These are phyloP conservation scores for Oryza brachyantha DNA, from an alignment of 176 grass and related monocot species.

Conservation along the genomic window DNA sequence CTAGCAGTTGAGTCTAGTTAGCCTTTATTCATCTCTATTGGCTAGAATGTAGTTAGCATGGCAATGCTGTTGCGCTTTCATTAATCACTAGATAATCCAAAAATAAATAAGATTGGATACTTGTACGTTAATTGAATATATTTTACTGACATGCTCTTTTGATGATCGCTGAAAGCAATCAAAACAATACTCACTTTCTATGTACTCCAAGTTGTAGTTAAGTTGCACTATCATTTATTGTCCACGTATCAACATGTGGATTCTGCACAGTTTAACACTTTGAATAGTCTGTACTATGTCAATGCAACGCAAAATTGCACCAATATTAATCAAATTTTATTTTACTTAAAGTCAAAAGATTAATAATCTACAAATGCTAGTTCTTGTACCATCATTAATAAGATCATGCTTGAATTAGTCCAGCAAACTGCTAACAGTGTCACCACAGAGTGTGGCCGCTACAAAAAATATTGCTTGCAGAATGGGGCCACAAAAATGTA, in stretches of 20 bases:
- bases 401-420: not conserved
- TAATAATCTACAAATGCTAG: not conserved
- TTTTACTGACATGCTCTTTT: not conserved
- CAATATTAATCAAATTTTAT: too few relatives aligned
- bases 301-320: too few relatives aligned
- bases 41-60: too few relatives aligned
- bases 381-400: not conserved
- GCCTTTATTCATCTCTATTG: too few relatives aligned
- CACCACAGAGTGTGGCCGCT: not conserved
- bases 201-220: not conserved
- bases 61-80: too few relatives aligned
- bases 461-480: not conserved
- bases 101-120: not conserved
- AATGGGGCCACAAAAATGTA: conserved; percentile 10
- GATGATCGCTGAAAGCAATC: not conserved
- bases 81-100: not conserved
- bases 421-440: not conserved
- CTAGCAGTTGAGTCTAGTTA: too few relatives aligned
- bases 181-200: not conserved
- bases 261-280: not conserved
- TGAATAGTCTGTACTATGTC: not conserved
- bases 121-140: conserved; percentile 18
- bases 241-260: not conserved
- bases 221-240: not conserved
- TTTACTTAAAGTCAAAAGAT: not conserved